Conservation (phyloP, 129 eudicot species). For the Saussurea involucrata region DNA sequence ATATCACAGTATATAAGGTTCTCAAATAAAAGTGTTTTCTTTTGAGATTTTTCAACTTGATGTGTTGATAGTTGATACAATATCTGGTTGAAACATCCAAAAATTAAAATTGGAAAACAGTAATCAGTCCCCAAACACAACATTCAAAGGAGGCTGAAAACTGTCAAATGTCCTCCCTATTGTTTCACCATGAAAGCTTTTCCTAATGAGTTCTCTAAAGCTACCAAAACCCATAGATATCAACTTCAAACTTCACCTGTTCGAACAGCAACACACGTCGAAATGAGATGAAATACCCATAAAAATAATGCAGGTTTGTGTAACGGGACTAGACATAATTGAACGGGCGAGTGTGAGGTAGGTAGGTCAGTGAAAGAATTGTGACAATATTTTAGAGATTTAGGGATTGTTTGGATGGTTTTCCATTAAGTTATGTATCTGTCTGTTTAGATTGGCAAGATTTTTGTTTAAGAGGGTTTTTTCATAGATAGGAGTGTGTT, state of each 20-base stretch:
- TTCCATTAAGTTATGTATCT: too few relatives aligned
- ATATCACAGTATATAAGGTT: too few relatives aligned
- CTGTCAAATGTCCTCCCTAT: constrained; percentile 10
- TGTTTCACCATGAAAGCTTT: constrained; percentile 18
- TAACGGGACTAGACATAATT: too few relatives aligned
- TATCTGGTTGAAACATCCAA: neutral
- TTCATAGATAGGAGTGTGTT: too few relatives aligned
- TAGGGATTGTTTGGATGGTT: too few relatives aligned
- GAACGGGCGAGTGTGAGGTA: too few relatives aligned
- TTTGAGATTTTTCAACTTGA: neutral
- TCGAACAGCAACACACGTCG: neutral
- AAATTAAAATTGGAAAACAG: neutral
- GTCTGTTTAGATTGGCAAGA: too few relatives aligned
- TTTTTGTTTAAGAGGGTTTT: too few relatives aligned
- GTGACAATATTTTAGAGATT: too few relatives aligned
- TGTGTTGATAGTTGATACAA: neutral
- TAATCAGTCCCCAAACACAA: neutral
- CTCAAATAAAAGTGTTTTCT: neutral
- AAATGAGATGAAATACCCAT: neutral
- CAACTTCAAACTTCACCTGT: constrained; percentile 6
- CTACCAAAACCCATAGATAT: neutral
- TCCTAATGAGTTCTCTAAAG: neutral
- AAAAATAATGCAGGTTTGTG: neutral
- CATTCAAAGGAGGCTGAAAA: neutral
- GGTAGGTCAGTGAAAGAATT: too few relatives aligned